Percentiles rank a stretch among this genome's conserved stretches.
phyloP scores from a whole-genome alignment of 148 eudicot genomes.

The Persicaria maculosa region DNA sequence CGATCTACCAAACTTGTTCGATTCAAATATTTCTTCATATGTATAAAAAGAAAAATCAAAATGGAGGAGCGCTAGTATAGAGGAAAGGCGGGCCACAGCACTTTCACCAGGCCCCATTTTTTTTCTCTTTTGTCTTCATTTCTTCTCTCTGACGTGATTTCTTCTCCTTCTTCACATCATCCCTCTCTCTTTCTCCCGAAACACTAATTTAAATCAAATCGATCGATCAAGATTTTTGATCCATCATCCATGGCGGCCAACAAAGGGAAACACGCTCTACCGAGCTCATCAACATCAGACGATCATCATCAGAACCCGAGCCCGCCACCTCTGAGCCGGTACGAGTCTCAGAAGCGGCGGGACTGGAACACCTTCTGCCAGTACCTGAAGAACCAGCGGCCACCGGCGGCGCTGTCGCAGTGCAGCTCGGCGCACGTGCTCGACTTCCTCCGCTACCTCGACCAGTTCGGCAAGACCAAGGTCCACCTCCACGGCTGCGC shows the following conservation, averaged over 20 bases:
- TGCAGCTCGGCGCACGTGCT: slow-evolving; percentile 61
- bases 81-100: too few relatives aligned
- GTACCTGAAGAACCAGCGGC: slow-evolving; percentile 61
- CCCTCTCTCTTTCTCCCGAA: background rate
- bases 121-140: too few relatives aligned
- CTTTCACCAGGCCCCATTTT: too few relatives aligned
- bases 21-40: too few relatives aligned
- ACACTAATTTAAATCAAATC: background rate
- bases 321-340: slow-evolving; percentile 36
- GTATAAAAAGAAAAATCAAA: too few relatives aligned
- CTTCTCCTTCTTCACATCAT: background rate
- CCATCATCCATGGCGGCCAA: background rate
- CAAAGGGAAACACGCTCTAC: background rate
- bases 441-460: slow-evolving; percentile 67
- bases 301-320: background rate
- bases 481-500: slow-evolving; percentile 62
- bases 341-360: slow-evolving; percentile 72
- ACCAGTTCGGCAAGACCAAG: slow-evolving; percentile 83
- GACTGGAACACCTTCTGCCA: slow-evolving; percentile 91
- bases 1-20: too few relatives aligned
- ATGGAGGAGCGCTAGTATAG: too few relatives aligned
- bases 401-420: slow-evolving; percentile 43
- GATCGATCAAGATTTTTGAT: background rate
- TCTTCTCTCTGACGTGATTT: background rate
- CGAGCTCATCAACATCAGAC: background rate